Evolutionary conservation across 306 rosid genomes (phyloP), one percentile per base, ranked within the genome.

Genomic region (Luffa aegyptiaca): DNA sequence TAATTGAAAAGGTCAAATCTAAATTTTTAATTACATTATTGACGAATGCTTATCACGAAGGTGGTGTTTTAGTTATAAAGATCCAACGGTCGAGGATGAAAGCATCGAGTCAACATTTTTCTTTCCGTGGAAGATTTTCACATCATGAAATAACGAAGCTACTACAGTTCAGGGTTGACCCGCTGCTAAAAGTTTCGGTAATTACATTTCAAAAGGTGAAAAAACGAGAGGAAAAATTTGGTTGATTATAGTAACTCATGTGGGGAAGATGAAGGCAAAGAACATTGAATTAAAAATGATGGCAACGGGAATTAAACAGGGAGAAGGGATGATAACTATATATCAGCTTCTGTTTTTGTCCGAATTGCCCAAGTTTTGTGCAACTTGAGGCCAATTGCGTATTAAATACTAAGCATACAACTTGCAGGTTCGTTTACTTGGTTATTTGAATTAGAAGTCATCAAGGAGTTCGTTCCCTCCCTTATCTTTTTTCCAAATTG

Each of bases 381-480:
- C 52, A 68, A 68, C 52, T 6, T 31, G 8, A 26, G 37, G 10
- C 42, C 42, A 62, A 62, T 18, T 68, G 75, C 7, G 52, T 41
- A 68, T n/a, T 69, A 69, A 69, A 42, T 20, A 10, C 46, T 20
- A 41, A 69, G 55, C 53, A 44, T n/a, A 69, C 53, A 69, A 69
- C 55, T 69, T 69, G 53, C 75, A 69, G 75, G 75, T 68, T 68
- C 18, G n/a, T 42, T 69, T 20, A 69, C 18, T 69, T 69, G 18
- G 53, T 69, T 69, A 69, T n/a, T 44, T 42, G 52, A 39, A 66
- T 18, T 66, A 66, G 51, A 66, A 66, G 3, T 14, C 31, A 14
- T 18, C 12, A 17, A 65, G 48, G 49, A 37, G 13, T 17, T 65
- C 48, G 13, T 17, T 65, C 48, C 73, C 48, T 65, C 13, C 44